phyloP scores from a whole-genome alignment of 2,329 filamentous ascomycete genomes.

The Aureobasidium mangrovei region DNA sequence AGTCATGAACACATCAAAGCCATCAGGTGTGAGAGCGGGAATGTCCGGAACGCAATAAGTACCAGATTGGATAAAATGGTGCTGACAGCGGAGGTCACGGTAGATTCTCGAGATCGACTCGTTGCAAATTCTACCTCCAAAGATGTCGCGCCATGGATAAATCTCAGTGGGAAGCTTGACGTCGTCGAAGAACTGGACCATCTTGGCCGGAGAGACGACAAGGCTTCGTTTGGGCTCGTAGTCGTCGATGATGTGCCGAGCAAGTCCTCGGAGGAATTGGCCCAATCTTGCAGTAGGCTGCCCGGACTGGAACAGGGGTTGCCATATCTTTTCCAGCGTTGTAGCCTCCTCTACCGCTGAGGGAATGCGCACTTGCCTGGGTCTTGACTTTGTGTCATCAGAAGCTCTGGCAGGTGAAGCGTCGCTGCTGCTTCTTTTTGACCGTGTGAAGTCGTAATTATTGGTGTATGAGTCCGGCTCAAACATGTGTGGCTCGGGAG shows the following conservation, averaged over 20 bases:
- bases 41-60: conserved; percentile 34
- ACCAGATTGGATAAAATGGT: conserved; percentile 40
- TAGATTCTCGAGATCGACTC: conserved; percentile 37
- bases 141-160: conserved; percentile 52
- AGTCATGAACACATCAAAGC: conserved; percentile 56
- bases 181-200: conserved; percentile 63
- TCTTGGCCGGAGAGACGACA: conserved; percentile 67
- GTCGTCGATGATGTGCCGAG: conserved; percentile 63
- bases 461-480: conserved; percentile 12
- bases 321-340: conserved; percentile 66
- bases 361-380: conserved; percentile 24
- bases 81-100: conserved; percentile 38
- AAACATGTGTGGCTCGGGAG: conserved; percentile 28
- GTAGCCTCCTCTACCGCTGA: conserved; percentile 43
- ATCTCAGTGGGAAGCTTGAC: conserved; percentile 56
- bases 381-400: conserved; percentile 23
- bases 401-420: conserved; percentile 20
- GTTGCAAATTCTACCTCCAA: conserved; percentile 35
- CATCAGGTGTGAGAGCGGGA: conserved; percentile 38
- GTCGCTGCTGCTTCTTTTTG: conserved; percentile 12
- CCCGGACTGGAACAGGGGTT: conserved; percentile 62
- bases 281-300: conserved; percentile 59
- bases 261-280: conserved; percentile 65
- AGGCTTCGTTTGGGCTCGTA: conserved; percentile 58
- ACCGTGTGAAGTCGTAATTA: conserved; percentile 4